These are phyloP conservation scores for Piper betle DNA, from an alignment of 164 flowering plant genomes.

Conservation along the genomic window DNA sequence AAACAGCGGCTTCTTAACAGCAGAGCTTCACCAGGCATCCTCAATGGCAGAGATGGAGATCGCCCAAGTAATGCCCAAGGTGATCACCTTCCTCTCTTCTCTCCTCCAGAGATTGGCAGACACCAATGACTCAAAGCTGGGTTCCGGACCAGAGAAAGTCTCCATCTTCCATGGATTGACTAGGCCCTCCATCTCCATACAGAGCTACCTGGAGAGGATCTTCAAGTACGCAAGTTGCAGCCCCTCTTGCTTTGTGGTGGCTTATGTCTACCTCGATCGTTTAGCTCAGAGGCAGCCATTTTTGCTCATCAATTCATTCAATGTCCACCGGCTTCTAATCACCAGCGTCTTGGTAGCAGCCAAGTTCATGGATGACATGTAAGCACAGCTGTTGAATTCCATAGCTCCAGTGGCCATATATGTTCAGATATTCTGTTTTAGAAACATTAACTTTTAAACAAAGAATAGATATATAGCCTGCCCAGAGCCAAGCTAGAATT, in stretches of 20 bases:
- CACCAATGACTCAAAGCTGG: constrained; percentile 17
- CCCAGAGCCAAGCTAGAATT: too few relatives aligned
- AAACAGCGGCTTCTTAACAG: too few relatives aligned
- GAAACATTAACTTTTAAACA: too few relatives aligned
- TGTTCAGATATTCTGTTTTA: too few relatives aligned
- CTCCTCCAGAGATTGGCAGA: constrained; percentile 28
- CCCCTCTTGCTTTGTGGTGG: constrained; percentile 48
- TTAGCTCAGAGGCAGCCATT: constrained; percentile 27
- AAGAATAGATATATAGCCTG: too few relatives aligned
- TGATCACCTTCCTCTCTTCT: constrained; percentile 23
- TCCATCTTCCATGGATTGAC: constrained; percentile 43
- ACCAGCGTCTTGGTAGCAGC: constrained; percentile 40
- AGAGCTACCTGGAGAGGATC: too few relatives aligned
- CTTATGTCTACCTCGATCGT: constrained; percentile 49
- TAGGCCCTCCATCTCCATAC: too few relatives aligned
- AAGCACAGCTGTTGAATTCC: constrained; percentile 11
- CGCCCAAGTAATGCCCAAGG: constrained; percentile 17
- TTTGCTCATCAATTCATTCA: constrained; percentile 35
- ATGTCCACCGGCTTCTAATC: constrained; percentile 41
- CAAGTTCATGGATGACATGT: constrained; percentile 46
- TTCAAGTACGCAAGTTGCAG: constrained; percentile 58
- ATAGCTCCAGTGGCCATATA: too few relatives aligned
- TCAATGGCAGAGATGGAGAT: constrained; percentile 15
- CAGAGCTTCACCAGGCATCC: too few relatives aligned
- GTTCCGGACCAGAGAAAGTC: constrained; percentile 10